phyloP scores from a whole-genome alignment of 1,139 yeast genomes.

The Tardiomyces depauwii region DNA sequence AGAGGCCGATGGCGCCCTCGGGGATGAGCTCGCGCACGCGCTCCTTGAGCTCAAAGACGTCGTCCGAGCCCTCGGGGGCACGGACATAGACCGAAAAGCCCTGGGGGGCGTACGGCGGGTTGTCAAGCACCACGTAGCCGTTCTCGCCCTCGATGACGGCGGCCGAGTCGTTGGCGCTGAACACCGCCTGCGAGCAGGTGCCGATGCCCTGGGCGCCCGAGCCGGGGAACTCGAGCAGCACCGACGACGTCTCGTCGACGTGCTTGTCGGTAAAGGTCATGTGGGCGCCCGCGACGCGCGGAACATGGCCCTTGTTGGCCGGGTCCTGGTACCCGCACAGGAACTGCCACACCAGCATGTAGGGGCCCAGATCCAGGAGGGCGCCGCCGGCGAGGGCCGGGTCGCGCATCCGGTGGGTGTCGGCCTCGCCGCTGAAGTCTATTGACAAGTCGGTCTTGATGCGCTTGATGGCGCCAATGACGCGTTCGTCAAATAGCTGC shows the following conservation, averaged over 20 bases:
- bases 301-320: constrained; percentile 15
- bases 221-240: constrained; percentile 19
- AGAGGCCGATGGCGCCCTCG: constrained; percentile 31
- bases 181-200: constrained; percentile 18
- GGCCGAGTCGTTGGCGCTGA: constrained; percentile 14
- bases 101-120: constrained; percentile 20
- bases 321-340: constrained; percentile 22
- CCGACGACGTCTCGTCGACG: constrained; percentile 22
- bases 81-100: constrained; percentile 12
- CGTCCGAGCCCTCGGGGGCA: constrained; percentile 6
- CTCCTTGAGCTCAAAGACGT: constrained; percentile 3
- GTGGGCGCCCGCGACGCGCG: constrained; percentile 11
- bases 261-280: constrained; percentile 16
- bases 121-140: constrained; percentile 18
- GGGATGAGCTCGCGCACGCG: constrained; percentile 10
- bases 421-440: constrained; percentile 24
- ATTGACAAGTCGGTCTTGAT: constrained; percentile 33
- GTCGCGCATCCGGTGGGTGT: constrained; percentile 23
- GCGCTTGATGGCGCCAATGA: constrained; percentile 38
- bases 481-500: constrained; percentile 33
- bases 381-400: constrained; percentile 50
- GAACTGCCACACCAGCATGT: constrained; percentile 37
- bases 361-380: constrained; percentile 48
- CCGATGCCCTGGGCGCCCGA: constrained; percentile 21
- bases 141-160: constrained; percentile 26